These are phyloP conservation scores for Colletotrichum lini DNA, from an alignment of 2,329 filamentous ascomycete species.

Conservation along the genomic window DNA sequence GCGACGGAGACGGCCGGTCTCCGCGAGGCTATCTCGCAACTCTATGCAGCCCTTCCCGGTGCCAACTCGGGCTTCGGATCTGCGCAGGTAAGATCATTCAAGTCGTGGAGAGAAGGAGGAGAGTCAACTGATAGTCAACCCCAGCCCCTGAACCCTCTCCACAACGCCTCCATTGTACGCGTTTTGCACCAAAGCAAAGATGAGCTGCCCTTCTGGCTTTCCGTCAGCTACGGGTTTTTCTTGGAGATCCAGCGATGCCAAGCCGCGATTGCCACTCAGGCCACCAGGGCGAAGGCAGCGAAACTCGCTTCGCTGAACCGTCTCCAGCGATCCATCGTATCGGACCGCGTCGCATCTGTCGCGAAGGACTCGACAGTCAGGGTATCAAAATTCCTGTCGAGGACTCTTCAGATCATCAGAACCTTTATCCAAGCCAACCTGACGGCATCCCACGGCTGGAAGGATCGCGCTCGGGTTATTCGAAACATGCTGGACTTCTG, in stretches of 20 bases:
- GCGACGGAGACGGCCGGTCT: slow-evolving; percentile 51
- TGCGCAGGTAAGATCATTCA: slow-evolving; percentile 59
- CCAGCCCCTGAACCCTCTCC: slow-evolving; percentile 71
- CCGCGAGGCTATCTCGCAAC: slow-evolving; percentile 52
- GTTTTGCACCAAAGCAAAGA: slow-evolving; percentile 55
- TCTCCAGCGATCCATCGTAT: slow-evolving; percentile 72
- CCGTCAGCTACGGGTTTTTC: slow-evolving; percentile 66
- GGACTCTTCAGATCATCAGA: slow-evolving; percentile 58
- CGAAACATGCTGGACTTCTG: slow-evolving; percentile 66
- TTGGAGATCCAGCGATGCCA: slow-evolving; percentile 60
- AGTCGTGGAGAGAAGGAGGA: neutral
- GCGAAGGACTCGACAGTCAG: slow-evolving; percentile 73
- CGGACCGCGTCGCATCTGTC: slow-evolving; percentile 67
- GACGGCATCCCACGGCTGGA: slow-evolving; percentile 49
- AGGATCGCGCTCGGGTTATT: slow-evolving; percentile 53
- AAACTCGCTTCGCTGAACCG: slow-evolving; percentile 70
- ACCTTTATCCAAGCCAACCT: slow-evolving; percentile 58
- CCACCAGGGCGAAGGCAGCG: slow-evolving; percentile 58
- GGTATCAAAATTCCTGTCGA: slow-evolving; percentile 65
- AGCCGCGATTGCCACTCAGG: slow-evolving; percentile 58
- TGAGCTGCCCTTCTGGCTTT: slow-evolving; percentile 63
- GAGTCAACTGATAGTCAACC: slow-evolving; percentile 33
- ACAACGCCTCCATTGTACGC: slow-evolving; percentile 68
- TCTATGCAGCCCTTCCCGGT: slow-evolving; percentile 54
- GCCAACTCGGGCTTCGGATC: slow-evolving; percentile 51